A percentile compares a stretch with the other conserved stretches of the same genome.
Conservation (phyloP, 2,329 filamentous ascomycete species). For the Pseudocercospora macadamiae region DNA sequence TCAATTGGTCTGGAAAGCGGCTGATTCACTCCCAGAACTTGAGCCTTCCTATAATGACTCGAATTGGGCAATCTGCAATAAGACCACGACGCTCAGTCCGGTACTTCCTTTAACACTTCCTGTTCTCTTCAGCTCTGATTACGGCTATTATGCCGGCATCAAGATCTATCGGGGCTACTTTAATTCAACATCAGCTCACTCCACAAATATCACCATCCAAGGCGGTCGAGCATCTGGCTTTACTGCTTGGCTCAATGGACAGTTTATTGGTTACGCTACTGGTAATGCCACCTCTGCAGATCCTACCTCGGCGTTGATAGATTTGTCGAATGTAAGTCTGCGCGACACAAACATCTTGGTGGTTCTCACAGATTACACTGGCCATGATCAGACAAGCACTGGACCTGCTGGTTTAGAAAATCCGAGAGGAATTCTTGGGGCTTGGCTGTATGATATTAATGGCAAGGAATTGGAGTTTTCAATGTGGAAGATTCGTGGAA, state of each 20-base stretch:
- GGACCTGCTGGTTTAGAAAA: constrained; percentile 56
- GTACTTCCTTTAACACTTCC: constrained; percentile 44
- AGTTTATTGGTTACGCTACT: constrained; percentile 59
- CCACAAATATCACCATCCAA: constrained; percentile 49
- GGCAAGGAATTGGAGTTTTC: constrained; percentile 46
- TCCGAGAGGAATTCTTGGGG: constrained; percentile 57
- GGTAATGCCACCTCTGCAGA: constrained; percentile 50
- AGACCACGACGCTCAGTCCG: constrained; percentile 40
- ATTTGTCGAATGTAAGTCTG: constrained; percentile 54
- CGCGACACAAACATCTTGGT: constrained; percentile 53
- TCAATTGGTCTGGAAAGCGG: constrained; percentile 50
- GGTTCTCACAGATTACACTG: constrained; percentile 63
- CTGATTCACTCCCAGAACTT: constrained; percentile 55
- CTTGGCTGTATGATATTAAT: constrained; percentile 52
- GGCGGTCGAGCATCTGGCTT: constrained; percentile 59
- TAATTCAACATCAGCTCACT: constrained; percentile 43
- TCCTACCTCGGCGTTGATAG: constrained; percentile 47
- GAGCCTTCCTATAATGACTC: constrained; percentile 49
- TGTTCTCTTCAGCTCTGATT: constrained; percentile 47
- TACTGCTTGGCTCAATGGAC: constrained; percentile 61
- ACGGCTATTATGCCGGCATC: constrained; percentile 47
- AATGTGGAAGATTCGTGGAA: constrained; percentile 62
- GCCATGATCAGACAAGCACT: constrained; percentile 57
- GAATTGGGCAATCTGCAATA: constrained; percentile 48
- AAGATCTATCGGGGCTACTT: constrained; percentile 49